These are phyloP conservation scores for Globisporangium parvum DNA, from an alignment of 352 stramenopile species.

Conservation along the genomic window DNA sequence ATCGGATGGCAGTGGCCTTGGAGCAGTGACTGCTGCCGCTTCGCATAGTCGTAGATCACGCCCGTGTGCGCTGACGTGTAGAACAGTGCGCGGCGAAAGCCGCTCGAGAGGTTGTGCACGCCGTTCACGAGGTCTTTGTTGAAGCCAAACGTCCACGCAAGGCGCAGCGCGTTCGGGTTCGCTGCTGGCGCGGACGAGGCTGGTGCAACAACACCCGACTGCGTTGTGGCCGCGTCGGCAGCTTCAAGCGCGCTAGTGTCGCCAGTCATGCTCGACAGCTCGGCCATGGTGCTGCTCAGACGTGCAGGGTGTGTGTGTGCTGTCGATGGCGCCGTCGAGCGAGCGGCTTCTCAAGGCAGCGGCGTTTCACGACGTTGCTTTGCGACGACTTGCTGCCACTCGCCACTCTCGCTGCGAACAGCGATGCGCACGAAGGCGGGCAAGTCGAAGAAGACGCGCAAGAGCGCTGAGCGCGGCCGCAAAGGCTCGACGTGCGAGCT, in stretches of 20 bases:
- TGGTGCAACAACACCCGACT: neutral
- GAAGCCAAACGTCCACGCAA: slow-evolving; percentile 90
- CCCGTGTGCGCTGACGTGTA: slow-evolving; percentile 90
- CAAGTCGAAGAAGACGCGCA: slow-evolving; percentile 9
- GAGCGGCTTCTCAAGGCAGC: too few species aligned
- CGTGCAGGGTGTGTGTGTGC: too few species aligned
- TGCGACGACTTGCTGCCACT: neutral
- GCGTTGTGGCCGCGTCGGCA: neutral
- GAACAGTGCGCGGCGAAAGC: slow-evolving; percentile 71
- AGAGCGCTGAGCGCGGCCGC: neutral
- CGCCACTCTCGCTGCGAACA: neutral
- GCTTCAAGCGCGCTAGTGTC: neutral
- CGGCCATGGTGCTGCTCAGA: neutral
- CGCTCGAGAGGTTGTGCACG: slow-evolving; percentile 85
- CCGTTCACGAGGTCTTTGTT: slow-evolving; percentile 86
- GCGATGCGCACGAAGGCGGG: slow-evolving; percentile 7
- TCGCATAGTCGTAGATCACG: slow-evolving; percentile 90
- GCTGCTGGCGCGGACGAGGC: neutral
- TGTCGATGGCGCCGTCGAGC: too few species aligned
- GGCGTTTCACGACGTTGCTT: neutral
- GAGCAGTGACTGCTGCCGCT: slow-evolving; percentile 80
- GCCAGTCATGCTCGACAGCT: neutral
- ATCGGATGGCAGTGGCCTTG: slow-evolving; percentile 92
- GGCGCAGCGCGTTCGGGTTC: slow-evolving; percentile 42
- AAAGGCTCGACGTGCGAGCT: slow-evolving; percentile 12